phyloP scores from a whole-genome alignment of 495 filamentous ascomycete genomes.

The Penicillium crystallinum region DNA sequence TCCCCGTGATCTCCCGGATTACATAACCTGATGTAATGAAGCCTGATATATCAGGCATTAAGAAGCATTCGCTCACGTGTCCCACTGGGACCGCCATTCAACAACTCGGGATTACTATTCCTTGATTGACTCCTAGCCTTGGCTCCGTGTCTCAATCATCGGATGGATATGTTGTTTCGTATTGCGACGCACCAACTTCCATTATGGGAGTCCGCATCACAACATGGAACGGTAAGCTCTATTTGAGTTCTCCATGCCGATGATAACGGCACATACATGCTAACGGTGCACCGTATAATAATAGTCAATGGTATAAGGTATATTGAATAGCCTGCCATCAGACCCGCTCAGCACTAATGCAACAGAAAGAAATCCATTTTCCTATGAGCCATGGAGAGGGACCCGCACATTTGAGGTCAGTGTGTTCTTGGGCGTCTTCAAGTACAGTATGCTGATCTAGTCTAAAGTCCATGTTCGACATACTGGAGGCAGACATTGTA shows the following conservation, averaged over 20 bases:
- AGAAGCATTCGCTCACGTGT: conserved; percentile 25
- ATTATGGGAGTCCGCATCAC: conserved; percentile 74
- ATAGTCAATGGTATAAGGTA: conserved; percentile 92
- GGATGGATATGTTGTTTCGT: conserved; percentile 15
- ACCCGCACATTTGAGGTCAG: conserved; percentile 74
- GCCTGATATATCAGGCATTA: not conserved
- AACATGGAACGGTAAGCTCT: conserved; percentile 76
- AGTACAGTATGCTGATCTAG: not conserved
- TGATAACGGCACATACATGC: not conserved
- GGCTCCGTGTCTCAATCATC: not conserved
- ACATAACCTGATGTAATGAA: conserved; percentile 41
- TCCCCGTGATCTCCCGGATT: conserved; percentile 41
- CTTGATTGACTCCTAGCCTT: not conserved
- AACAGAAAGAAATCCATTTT: conserved; percentile 74
- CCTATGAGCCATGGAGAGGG: conserved; percentile 90
- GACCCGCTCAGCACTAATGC: not conserved
- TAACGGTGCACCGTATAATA: conserved; percentile 2
- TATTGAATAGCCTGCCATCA: conserved; percentile 7
- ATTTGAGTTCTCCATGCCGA: not conserved
- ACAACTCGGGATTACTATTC: not conserved
- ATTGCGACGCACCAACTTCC: conserved; percentile 1
- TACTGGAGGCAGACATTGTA: conserved; percentile 87
- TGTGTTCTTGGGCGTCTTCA: not conserved
- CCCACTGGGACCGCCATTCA: not conserved
- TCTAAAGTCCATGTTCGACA: conserved; percentile 82